Conservation (phyloP, 1,284 basidiomycete species). For the Moesziomyces globuligerus region DNA sequence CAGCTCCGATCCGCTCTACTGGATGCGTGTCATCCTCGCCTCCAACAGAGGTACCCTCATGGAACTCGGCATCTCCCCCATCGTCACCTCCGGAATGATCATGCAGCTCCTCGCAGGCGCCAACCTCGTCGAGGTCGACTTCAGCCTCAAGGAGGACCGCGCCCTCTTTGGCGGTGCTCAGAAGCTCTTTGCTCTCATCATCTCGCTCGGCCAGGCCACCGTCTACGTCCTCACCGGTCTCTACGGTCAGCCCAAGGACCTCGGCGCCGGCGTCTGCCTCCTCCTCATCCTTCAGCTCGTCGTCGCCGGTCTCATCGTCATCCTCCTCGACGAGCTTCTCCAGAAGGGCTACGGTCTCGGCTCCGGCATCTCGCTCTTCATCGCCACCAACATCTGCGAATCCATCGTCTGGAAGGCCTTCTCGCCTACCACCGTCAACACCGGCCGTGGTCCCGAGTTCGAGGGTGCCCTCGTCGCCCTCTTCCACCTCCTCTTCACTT, state of each 20-base stretch:
- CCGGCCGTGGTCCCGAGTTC: constrained; percentile 96
- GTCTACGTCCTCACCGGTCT: constrained; percentile 97
- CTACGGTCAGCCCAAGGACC: constrained; percentile 90
- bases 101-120: constrained; percentile 99
- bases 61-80: constrained; percentile 98
- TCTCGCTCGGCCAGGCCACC: constrained; percentile 93
- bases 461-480: constrained; percentile 95
- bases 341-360: constrained; percentile 99
- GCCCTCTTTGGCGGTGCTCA: constrained; percentile 95
- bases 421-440: constrained; percentile 97
- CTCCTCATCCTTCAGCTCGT: constrained; percentile 95
- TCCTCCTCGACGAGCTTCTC: constrained; percentile 96
- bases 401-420: constrained; percentile 99
- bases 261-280: constrained; percentile 94
- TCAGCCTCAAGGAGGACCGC: constrained; percentile 94
- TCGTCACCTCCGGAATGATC: constrained; percentile 96
- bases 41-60: constrained; percentile 98
- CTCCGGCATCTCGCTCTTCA: constrained; percentile 97
- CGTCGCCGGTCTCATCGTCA: constrained; percentile 93
- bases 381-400: constrained; percentile 99
- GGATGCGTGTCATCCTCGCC: constrained; percentile 99
- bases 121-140: constrained; percentile 97
- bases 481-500: constrained; percentile 97
- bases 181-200: constrained; percentile 96
- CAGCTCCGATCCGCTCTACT: constrained; percentile 87